Percentiles rank a stretch among this genome's conserved stretches.
phyloP scores from a whole-genome alignment of 1,284 basidiomycete species.

The Moniliophthora roreri region DNA sequence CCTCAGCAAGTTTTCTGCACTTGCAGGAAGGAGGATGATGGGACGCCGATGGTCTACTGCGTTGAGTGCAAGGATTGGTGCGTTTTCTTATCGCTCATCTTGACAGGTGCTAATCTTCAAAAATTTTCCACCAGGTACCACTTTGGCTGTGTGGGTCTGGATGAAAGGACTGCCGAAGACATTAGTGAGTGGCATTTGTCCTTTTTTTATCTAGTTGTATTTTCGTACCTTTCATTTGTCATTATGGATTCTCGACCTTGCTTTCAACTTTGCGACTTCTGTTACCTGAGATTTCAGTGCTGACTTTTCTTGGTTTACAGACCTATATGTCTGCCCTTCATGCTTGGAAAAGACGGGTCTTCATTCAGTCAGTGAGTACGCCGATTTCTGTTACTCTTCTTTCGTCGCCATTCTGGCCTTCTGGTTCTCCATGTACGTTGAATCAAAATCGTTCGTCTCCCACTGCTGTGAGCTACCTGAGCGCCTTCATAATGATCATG shows the following conservation, averaged over 20 bases:
- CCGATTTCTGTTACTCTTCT: conserved; percentile 33
- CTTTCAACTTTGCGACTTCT: conserved; percentile 11
- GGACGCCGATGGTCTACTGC: conserved; percentile 80
- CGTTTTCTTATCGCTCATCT: conserved; percentile 22
- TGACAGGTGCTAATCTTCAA: background rate
- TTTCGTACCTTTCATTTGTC: background rate
- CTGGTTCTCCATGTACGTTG: conserved; percentile 20
- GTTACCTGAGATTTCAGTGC: background rate
- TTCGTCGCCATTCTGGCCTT: conserved; percentile 31
- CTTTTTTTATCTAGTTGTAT: conserved; percentile 1
- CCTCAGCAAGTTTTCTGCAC: conserved; percentile 52
- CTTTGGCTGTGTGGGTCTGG: conserved; percentile 65
- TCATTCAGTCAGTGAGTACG: conserved; percentile 77
- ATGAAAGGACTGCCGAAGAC: conserved; percentile 65
- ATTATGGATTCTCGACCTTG: background rate
- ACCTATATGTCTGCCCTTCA: conserved; percentile 67
- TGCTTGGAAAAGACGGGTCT: conserved; percentile 66
- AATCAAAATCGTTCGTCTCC: conserved; percentile 19
- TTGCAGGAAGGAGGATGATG: conserved; percentile 68
- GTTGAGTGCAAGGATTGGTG: conserved; percentile 74
- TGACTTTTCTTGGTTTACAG: conserved; percentile 34
- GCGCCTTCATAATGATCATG: conserved; percentile 20
- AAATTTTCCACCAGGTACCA: conserved; percentile 58
- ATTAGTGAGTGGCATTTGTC: conserved; percentile 55
- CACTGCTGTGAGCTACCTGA: conserved; percentile 21